Evolutionary conservation across 805 yeast genomes (phyloP).

Genomic region (Monosporozyma solicola): DNA sequence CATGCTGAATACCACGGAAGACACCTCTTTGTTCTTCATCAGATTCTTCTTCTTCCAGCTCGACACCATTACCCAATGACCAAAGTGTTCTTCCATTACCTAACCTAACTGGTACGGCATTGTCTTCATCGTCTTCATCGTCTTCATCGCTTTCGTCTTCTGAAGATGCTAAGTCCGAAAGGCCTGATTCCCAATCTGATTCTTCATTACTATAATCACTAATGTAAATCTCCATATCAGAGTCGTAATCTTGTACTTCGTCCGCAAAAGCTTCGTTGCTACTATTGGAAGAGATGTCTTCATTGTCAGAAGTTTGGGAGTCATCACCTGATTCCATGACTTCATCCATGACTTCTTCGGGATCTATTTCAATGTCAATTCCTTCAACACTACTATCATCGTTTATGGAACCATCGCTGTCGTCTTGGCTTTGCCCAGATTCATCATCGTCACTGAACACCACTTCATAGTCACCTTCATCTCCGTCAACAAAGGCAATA

Average conservation of each 20-base stretch:
- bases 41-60: constrained; percentile 22
- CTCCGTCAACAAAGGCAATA: constrained; percentile 31
- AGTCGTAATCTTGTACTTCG: constrained; percentile 23
- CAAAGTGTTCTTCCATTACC: constrained; percentile 12
- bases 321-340: constrained; percentile 17
- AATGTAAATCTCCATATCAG: constrained; percentile 29
- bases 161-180: constrained; percentile 26
- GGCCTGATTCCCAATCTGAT: constrained; percentile 31
- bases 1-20: constrained; percentile 29
- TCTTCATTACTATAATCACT: constrained; percentile 30
- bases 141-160: constrained; percentile 28
- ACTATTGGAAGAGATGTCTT: constrained; percentile 10
- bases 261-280: constrained; percentile 20
- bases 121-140: constrained; percentile 20
- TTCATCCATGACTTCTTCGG: constrained; percentile 22
- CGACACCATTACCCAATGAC: constrained; percentile 24
- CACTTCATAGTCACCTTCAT: constrained; percentile 30
- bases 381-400: not conserved
- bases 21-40: constrained; percentile 26
- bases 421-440: constrained; percentile 18
- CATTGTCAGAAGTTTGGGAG: constrained; percentile 23
- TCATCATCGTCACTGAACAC: constrained; percentile 28
- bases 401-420: not conserved
- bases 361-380: constrained; percentile 16
- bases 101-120: constrained; percentile 5